Evolutionary conservation across 2,329 filamentous ascomycete genomes (phyloP).

Genomic region (Colletotrichum tamarilloi): DNA sequence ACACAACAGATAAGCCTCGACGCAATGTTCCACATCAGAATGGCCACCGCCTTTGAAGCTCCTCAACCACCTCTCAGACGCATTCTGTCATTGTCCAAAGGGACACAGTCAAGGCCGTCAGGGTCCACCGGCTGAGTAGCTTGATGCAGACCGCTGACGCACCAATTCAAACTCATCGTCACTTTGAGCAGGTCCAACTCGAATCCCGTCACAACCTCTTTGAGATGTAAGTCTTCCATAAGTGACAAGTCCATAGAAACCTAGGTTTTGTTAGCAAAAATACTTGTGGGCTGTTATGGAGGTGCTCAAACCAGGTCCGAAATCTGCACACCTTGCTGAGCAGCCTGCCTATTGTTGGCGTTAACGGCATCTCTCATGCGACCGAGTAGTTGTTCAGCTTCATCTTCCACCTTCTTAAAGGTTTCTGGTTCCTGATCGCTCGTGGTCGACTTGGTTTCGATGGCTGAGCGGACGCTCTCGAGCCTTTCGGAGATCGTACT

Average conservation of each 20-base stretch:
- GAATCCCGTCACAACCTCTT: not conserved
- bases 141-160: not conserved
- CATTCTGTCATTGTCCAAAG: too few species aligned
- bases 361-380: not conserved
- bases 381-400: not conserved
- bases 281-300: not conserved
- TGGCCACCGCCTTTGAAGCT: not conserved
- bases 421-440: not conserved
- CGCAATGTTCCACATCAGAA: not conserved
- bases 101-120: not conserved
- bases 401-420: not conserved
- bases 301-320: not conserved
- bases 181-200: not conserved
- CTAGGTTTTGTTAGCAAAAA: not conserved
- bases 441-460: not conserved
- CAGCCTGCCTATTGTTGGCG: not conserved
- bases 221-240: accelerated
- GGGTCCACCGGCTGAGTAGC: not conserved
- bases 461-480: not conserved
- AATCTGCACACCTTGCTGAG: not conserved
- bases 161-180: not conserved
- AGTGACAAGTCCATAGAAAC: not conserved
- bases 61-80: too few species aligned
- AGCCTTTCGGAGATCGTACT: not conserved
- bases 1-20: not conserved